A percentile compares a stretch with the other conserved stretches of the same genome.
phyloP scores from a whole-genome alignment of 2,329 filamentous ascomycete species.

The Cladophialophora immunda region DNA sequence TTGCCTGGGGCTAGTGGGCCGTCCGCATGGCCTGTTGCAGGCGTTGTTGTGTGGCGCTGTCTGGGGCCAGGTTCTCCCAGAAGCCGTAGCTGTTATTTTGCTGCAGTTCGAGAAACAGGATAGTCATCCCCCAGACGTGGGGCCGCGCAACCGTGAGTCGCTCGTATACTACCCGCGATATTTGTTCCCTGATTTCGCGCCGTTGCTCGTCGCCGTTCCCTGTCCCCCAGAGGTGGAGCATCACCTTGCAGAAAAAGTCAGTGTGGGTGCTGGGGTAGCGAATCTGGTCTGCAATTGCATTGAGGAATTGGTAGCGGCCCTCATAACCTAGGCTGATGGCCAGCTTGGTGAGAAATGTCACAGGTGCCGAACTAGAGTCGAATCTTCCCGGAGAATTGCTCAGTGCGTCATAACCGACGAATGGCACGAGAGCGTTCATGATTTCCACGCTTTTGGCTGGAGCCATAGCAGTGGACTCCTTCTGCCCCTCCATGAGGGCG shows the following conservation, averaged over 20 bases:
- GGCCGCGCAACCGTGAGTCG: conserved; percentile 87
- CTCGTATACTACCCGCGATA: conserved; percentile 87
- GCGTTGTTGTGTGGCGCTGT: conserved; percentile 35
- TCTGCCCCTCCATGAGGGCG: conserved; percentile 20
- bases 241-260: conserved; percentile 86
- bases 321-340: conserved; percentile 78
- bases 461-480: conserved; percentile 18
- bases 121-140: conserved; percentile 93
- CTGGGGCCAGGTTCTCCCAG: conserved; percentile 66
- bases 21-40: conserved; percentile 38
- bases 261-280: conserved; percentile 90
- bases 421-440: conserved; percentile 83
- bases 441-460: conserved; percentile 53
- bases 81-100: conserved; percentile 92
- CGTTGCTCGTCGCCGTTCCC: conserved; percentile 73
- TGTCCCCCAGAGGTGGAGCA: conserved; percentile 83
- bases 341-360: conserved; percentile 77
- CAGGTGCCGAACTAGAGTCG: conserved; percentile 70
- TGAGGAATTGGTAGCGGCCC: conserved; percentile 83
- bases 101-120: conserved; percentile 85
- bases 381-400: conserved; percentile 67
- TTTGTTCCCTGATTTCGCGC: conserved; percentile 84
- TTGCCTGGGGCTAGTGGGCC: conserved; percentile 21
- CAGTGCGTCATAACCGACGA: conserved; percentile 78
- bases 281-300: conserved; percentile 88